Evolutionary conservation across 148 eudicot species (phyloP).

Genomic region (Dianthus caryophyllus): DNA sequence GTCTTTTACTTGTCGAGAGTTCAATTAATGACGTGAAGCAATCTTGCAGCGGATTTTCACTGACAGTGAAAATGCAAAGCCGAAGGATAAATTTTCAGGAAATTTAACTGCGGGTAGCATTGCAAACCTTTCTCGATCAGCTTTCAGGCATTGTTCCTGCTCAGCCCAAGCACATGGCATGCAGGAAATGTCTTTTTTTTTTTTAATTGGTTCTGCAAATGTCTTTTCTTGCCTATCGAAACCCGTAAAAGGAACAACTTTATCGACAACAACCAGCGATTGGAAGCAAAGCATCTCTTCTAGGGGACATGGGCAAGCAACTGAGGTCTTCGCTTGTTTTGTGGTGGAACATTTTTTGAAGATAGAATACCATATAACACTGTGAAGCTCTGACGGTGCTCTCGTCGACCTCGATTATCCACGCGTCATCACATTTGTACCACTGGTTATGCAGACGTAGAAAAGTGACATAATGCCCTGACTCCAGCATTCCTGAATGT

Average conservation of each 20-base stretch:
- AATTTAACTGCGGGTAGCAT: neutral
- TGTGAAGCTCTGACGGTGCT: conserved; percentile 59
- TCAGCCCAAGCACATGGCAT: conserved; percentile 15
- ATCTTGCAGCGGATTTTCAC: neutral
- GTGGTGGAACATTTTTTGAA: conserved; percentile 42
- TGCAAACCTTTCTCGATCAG: conserved; percentile 5
- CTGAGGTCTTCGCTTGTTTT: conserved; percentile 47
- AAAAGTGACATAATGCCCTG: conserved; percentile 65
- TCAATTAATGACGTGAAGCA: neutral
- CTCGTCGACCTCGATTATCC: conserved; percentile 64
- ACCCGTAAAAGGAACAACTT: neutral
- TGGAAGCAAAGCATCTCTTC: conserved; percentile 48
- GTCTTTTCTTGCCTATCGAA: neutral
- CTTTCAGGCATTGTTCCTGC: neutral
- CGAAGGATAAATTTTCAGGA: neutral
- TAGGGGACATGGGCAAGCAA: conserved; percentile 37
- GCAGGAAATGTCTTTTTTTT: neutral
- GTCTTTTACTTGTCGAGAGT: neutral
- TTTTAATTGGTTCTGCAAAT: too few species aligned
- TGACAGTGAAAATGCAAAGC: neutral
- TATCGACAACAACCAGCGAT: conserved; percentile 54
- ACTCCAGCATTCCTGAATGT: conserved; percentile 67
- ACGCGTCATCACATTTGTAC: conserved; percentile 77
- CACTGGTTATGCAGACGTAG: conserved; percentile 51
- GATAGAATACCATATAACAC: conserved; percentile 56